Conservation (phyloP, 169 alveolate species). For the Cryptosporidium baileyi region DNA sequence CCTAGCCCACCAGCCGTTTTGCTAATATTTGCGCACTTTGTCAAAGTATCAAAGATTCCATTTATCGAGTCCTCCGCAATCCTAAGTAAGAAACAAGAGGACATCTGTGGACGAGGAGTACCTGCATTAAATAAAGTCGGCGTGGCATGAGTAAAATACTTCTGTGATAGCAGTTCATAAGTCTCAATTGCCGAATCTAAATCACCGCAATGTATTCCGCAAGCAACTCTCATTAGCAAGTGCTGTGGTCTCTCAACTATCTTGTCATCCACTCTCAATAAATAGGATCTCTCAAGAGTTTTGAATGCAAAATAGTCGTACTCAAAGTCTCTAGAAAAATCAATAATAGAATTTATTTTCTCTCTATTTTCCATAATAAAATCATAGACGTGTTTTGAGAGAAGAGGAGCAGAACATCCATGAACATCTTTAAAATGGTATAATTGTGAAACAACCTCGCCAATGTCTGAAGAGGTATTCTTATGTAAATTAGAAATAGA, state of each 20-base stretch:
- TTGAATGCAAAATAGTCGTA: conserved; percentile 97
- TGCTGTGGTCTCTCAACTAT: conserved; percentile 98
- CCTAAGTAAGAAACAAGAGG: conserved; percentile 93
- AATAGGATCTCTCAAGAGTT: conserved; percentile 95
- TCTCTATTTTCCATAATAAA: conserved; percentile 86
- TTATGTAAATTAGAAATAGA: conserved; percentile 95
- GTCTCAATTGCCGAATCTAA: conserved; percentile 91
- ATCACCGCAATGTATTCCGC: conserved; percentile 96
- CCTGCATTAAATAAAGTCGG: conserved; percentile 98
- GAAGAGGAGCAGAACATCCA: conserved; percentile 91
- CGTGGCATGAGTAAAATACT: conserved; percentile 98
- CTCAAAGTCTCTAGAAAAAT: conserved; percentile 91
- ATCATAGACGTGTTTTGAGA: conserved; percentile 90
- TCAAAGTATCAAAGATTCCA: conserved; percentile 95
- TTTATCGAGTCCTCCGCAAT: conserved; percentile 96
- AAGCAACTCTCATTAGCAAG: conserved; percentile 96
- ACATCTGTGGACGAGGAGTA: conserved; percentile 95
- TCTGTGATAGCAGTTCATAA: conserved; percentile 93
- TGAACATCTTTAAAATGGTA: conserved; percentile 82
- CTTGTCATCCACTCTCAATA: conserved; percentile 87
- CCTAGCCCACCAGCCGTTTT: conserved; percentile 99
- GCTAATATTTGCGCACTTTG: conserved; percentile 94
- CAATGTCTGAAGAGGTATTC: conserved; percentile 88
- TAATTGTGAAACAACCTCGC: conserved; percentile 81
- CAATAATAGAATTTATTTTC: conserved; percentile 88